Evolutionary conservation across 2,329 filamentous ascomycete genomes (phyloP).

Genomic region (Cladosporium sp.): DNA sequence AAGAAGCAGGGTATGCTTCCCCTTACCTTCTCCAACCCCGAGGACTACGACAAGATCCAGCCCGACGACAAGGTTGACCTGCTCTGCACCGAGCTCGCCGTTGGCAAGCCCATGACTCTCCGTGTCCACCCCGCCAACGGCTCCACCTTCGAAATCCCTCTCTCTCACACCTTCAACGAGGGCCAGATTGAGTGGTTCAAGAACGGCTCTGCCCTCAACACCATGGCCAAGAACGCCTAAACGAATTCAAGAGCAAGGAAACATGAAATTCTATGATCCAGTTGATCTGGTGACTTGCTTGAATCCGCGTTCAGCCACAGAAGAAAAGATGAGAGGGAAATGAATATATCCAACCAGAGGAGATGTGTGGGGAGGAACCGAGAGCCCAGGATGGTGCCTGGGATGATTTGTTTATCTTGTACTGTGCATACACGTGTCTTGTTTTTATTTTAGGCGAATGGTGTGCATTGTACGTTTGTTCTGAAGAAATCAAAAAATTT

Average conservation of each 20-base stretch:
- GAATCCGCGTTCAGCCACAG: background rate
- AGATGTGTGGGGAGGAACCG: conserved; percentile 10
- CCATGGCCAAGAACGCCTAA: conserved; percentile 74
- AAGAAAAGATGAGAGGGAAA: conserved; percentile 1
- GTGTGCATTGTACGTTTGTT: background rate
- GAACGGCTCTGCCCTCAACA: conserved; percentile 95
- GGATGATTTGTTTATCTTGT: background rate
- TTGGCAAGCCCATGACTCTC: conserved; percentile 90
- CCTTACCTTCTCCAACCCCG: conserved; percentile 87
- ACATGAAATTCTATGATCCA: background rate
- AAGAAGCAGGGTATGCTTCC: conserved; percentile 99
- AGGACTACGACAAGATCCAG: conserved; percentile 96
- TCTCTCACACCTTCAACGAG: conserved; percentile 96
- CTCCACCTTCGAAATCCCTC: conserved; percentile 68
- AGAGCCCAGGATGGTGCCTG: background rate
- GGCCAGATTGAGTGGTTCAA: conserved; percentile 99
- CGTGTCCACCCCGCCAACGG: conserved; percentile 88
- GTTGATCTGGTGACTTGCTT: conserved; percentile 1
- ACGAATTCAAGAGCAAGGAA: conserved; percentile 8
- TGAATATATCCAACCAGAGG: conserved; percentile 11
- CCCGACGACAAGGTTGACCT: conserved; percentile 91
- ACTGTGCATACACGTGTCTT: background rate
- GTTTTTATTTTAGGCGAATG: background rate
- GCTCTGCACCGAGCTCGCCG: conserved; percentile 78
- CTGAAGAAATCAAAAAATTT: background rate